Percentiles rank a stretch among this genome's conserved stretches.
phyloP scores from a whole-genome alignment of 140 eudicot species.

The Bidens hawaiensis region DNA sequence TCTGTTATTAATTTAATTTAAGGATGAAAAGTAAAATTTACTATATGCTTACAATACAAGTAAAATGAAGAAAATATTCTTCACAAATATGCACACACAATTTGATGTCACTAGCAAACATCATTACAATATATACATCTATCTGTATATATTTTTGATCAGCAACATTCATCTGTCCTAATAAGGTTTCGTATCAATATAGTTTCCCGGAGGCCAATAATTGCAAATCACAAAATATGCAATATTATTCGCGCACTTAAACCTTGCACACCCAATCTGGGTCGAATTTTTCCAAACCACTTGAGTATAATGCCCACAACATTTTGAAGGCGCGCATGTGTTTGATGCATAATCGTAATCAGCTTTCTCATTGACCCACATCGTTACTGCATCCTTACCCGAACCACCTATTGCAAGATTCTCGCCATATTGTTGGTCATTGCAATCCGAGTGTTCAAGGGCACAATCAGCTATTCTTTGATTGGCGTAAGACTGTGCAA shows the following conservation, averaged over 20 bases:
- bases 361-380: not conserved
- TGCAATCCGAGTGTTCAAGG: not conserved
- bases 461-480: too few species aligned
- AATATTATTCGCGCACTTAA: not conserved
- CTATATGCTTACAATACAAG: too few species aligned
- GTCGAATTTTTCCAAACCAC: constrained; percentile 9
- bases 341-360: constrained; percentile 2
- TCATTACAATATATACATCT: too few species aligned
- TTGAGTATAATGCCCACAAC: constrained; percentile 22
- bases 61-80: too few species aligned
- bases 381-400: not conserved
- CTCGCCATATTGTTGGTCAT: too few species aligned
- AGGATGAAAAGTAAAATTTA: too few species aligned
- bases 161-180: too few species aligned
- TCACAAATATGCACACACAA: too few species aligned
- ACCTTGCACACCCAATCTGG: constrained; percentile 20
- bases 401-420: too few species aligned
- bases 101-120: too few species aligned
- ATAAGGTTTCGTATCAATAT: constrained; percentile 5
- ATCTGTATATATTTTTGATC: too few species aligned
- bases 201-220: constrained; percentile 33
- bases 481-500: constrained; percentile 24
- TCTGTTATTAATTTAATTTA: too few species aligned
- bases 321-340: not conserved
- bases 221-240: constrained; percentile 9